Conservation (phyloP, 2,329 filamentous ascomycete species). For the Calonectria henricotiae region DNA sequence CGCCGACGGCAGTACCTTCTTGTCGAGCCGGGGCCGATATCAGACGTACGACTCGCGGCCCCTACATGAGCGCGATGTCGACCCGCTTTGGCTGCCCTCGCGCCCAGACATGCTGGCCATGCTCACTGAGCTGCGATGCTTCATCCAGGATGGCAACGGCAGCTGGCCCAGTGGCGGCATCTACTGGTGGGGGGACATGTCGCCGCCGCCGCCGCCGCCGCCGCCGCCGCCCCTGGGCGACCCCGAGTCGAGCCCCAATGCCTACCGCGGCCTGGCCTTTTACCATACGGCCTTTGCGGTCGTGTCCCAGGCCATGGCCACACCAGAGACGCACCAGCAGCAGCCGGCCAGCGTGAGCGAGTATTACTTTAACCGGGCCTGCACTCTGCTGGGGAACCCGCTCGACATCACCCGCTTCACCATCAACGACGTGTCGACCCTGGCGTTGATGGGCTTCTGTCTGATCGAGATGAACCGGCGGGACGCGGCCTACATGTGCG, state of each 20-base stretch:
- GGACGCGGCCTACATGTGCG: conserved; percentile 66
- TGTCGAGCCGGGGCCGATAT: conserved; percentile 63
- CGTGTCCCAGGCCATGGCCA: conserved; percentile 53
- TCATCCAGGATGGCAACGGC: conserved; percentile 65
- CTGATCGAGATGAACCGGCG: conserved; percentile 67
- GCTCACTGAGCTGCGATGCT: conserved; percentile 61
- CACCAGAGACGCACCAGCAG: conserved; percentile 36
- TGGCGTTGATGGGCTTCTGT: conserved; percentile 67
- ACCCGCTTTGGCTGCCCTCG: conserved; percentile 61
- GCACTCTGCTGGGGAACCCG: conserved; percentile 64
- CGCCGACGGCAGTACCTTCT: conserved; percentile 55
- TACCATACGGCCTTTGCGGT: conserved; percentile 66
- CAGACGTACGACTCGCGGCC: conserved; percentile 66
- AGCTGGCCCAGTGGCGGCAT: conserved; percentile 64
- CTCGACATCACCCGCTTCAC: conserved; percentile 63
- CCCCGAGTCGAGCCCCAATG: conserved; percentile 33
- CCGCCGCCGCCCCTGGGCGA: conserved; percentile 51
- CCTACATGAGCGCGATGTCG: conserved; percentile 57
- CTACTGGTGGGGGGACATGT: conserved; percentile 66
- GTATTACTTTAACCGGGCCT: conserved; percentile 63
- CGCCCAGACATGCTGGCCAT: conserved; percentile 59
- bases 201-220: conserved; percentile 54
- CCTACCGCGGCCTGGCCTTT: conserved; percentile 62
- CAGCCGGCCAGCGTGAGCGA: conserved; percentile 60
- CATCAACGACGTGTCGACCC: conserved; percentile 62